Evolutionary conservation across 2,329 filamentous ascomycete genomes (phyloP), one percentile per base, ranked within the genome.

Genomic region (Ascochyta viciae-villosae): DNA sequence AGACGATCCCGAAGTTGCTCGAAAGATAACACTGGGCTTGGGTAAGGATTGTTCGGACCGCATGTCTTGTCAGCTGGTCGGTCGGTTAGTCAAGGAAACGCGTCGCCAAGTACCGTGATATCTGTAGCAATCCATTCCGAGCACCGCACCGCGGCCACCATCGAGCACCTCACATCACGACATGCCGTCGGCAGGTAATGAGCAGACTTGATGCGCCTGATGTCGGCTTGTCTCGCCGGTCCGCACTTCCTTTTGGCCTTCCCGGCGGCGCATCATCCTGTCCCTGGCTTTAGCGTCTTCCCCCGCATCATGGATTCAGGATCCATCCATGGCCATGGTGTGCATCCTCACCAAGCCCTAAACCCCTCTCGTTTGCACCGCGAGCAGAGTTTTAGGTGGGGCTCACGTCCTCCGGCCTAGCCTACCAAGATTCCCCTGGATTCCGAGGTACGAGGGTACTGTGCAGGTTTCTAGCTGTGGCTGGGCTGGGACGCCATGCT

Each of bases 331-430:
- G 29, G 29, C 29, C 13, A 31, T 13, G 29, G 29, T 6, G 6
- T 31, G 29, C 24, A 6, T 8, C 53, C 53, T 52, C 50, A 43
- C n/a, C 56, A 45, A 49, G 43, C 26, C 54, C 42, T 58, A 51
- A 52, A 61, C 56, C 61, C 56, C 54, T 59, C 50, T 56, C 42
- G 48, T 61, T 31, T 61, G 58, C 57, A 47, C 54, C 33, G 45
- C 47, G 57, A 55, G 62, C 61, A 64, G 55, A 58, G 39, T 66
- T 56, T 57, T 56, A 62, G 46, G 65, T 64, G 65, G 63, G 60
- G 47, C 60, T 43, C 16, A 16, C 42, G 41, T 26, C 46, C 29
- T 29, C 50, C 34, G 33, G 50, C 37, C 44, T 63, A 61, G 63
- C 57, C 55, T 61, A 60, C 62, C 58, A 51, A 24, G 39, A 42